These are phyloP conservation scores for Cunninghamia lanceolata DNA, from an alignment of 75 land plant species.

Conservation along the genomic window DNA sequence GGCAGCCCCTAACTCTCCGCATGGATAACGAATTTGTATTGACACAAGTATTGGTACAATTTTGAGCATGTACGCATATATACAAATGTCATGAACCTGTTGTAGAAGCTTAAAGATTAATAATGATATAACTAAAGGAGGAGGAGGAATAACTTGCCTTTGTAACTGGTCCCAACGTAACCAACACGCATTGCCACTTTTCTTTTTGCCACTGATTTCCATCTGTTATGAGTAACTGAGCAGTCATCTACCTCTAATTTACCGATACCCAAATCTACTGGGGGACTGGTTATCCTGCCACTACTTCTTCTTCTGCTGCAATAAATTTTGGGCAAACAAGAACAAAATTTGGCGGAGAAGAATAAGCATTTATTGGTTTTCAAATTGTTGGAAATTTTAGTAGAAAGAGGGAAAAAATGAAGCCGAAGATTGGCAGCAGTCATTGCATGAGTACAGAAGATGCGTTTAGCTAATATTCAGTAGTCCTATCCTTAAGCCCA, in stretches of 20 bases:
- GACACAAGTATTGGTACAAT: not conserved
- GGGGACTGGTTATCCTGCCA: not conserved
- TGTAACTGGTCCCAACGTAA: conserved; percentile 81
- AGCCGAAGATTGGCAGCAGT: not conserved
- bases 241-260: not conserved
- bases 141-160: conserved; percentile 38
- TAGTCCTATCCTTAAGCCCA: not conserved
- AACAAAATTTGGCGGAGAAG: not conserved
- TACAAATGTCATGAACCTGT: not conserved
- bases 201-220: conserved; percentile 68
- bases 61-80: not conserved
- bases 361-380: not conserved
- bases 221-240: conserved; percentile 6
- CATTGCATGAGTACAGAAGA: not conserved
- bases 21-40: too few relatives aligned
- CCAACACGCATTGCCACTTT: conserved; percentile 95
- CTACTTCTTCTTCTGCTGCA: not conserved
- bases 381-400: not conserved
- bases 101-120: not conserved
- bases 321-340: not conserved
- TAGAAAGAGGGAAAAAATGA: not conserved
- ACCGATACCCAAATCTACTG: not conserved
- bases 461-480: not conserved
- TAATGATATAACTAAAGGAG: too few relatives aligned
- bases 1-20: too few relatives aligned